Evolutionary conservation across 2,329 filamentous ascomycete genomes (phyloP), one percentile per base, ranked within the genome.

Genomic region (Cladosporium oxysporum): DNA sequence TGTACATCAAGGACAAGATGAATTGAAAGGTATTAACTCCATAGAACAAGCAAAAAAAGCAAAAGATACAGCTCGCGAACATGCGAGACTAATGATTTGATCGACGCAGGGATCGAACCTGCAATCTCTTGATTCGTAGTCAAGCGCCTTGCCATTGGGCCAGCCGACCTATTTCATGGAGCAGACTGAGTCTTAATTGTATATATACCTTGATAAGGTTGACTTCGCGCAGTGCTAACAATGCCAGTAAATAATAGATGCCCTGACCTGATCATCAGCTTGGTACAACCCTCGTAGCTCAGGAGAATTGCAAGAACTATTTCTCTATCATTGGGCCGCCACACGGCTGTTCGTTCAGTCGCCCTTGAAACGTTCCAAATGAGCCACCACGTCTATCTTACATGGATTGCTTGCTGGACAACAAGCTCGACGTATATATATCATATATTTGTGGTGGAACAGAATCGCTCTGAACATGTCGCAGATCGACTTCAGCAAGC

Each of bases 111-210:
- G 64, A 66, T 66, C 64, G 64, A 66, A 66, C 64, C 64, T 66
- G 64, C 64, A 66, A 66, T 66, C 64, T 66, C 64, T 66, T 66
- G 64, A 66, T 66, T 66, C 82, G 82, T 83, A 84, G 82, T 84
- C 82, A 84, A 83, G 80, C 82, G 81, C 82, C 82, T 84, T 84
- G 81, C 82, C 82, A 84, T 84, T 84, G 82, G 82, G 82, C 82
- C 82, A 84, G 62, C 62, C 53, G 62, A 55, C 62, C 62, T 58
- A n/a, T 53, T 37, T 52, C 55, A 58, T 58, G 28, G 12, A 37
- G 3, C 23, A 26, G 3, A 2, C 3, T 26, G 23, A 3, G 23
- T 1, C 23, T 26, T 2, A 1, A 3, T 3, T 26, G 23, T 26
- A 26, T 26, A 26, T 26, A 26, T 26, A 26, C 23, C 23, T 3